Base-by-base conservation (phyloP, 179 eudicot genomes). In the Beta macrorhiza region DNA sequence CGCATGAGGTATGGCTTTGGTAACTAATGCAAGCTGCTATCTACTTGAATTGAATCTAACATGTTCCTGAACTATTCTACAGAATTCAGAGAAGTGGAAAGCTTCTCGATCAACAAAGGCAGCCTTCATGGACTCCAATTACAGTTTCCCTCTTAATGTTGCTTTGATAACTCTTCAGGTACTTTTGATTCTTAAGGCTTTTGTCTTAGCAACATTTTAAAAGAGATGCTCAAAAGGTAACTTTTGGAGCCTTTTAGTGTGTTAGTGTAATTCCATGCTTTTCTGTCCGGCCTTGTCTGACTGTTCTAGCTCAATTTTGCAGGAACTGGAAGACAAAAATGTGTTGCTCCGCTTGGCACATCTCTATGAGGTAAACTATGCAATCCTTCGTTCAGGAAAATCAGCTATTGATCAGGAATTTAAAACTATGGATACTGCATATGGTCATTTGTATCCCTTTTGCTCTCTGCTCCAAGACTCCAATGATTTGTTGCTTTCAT, bases 141-240 rank as follows among this genome's bases (percentile, higher is more conserved):
- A 95, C 83, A 90, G 82, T 85, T 82, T 93, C 64, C 98, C 99
- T 77, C 88, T 42, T 75, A 93, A 95, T 80, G 99, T 95, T 55
- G 99, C 98, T 57, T 56, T 95, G 67, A 88, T 95, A 49, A 95
- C 98, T 73, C 95, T 95, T 73, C 93, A 94, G 97, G 98, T 91
- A 69, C 42, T 10, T 68, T 32, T 65, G 82, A 83, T 82, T 64
- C 56, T 45, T 61, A 5, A 68, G 51, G 15, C 68, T 55, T 37
- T 57, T 68, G 55, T 56, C 52, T 76, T 52, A 44, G 59, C 1
- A 29, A 45, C 32, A 13, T 17, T 51, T 16, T 45, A 32, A 56
- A 75, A n/a, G 67, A 1, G 42, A 53, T 74, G 45, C 52, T 55
- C 58, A 42, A 55, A 2, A 37, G 8, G 29, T 5, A 15, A 10